A percentile compares a stretch with the other conserved stretches of the same genome.
Conservation (phyloP, 192 early-diverging fungal species). For the Entomortierella lignicola region DNA sequence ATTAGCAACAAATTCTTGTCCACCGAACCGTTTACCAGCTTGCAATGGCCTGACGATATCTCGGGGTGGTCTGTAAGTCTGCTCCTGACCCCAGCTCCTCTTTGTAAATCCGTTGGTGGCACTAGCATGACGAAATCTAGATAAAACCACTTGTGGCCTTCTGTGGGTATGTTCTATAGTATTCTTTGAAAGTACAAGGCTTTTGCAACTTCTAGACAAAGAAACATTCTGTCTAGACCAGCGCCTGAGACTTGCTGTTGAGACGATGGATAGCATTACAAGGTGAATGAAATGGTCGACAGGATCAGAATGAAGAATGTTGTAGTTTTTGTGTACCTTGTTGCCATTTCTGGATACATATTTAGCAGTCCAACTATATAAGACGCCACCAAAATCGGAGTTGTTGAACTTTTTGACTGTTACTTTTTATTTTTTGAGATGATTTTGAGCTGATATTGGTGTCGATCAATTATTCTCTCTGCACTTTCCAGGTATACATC, state of each 20-base stretch:
- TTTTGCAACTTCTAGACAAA: neutral
- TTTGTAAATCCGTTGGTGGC: neutral
- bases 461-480: too few relatives aligned
- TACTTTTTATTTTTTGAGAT: too few relatives aligned
- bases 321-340: neutral
- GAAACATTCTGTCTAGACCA: neutral
- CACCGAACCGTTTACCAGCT: conserved; percentile 19
- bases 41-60: neutral
- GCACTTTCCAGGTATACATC: too few relatives aligned
- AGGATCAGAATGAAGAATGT: neutral
- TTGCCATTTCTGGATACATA: neutral
- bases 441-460: too few relatives aligned
- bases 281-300: neutral
- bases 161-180: neutral
- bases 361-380: too few relatives aligned
- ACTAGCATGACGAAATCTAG: conserved; percentile 7
- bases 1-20: conserved; percentile 15
- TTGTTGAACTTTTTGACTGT: too few relatives aligned
- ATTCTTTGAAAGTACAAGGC: neutral
- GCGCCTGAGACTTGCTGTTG: conserved; percentile 4
- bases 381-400: neutral
- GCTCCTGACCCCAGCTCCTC: neutral
- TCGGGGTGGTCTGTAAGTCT: too few relatives aligned
- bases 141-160: neutral
- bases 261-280: conserved; percentile 19